Evolutionary conservation across 2,329 filamentous ascomycete species (phyloP).

Genomic region (Pyrenochaeta sp.): DNA sequence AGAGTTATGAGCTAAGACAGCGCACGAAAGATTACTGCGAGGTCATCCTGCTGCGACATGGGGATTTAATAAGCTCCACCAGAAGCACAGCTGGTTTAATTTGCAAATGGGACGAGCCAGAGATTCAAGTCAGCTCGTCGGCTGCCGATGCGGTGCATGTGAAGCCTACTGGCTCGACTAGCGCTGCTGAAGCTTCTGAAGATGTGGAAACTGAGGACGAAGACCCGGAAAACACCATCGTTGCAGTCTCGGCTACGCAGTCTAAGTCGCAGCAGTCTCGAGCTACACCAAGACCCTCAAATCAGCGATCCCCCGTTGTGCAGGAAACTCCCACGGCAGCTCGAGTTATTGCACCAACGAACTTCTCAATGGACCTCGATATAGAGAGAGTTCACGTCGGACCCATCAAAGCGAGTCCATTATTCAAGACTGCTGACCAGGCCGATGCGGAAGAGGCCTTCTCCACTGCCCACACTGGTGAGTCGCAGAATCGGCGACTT

Average conservation of each 20-base stretch:
- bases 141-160: constrained; percentile 20
- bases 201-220: constrained; percentile 36
- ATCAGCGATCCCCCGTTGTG: constrained; percentile 36
- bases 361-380: neutral
- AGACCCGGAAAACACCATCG: constrained; percentile 27
- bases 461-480: constrained; percentile 29
- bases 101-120: constrained; percentile 25
- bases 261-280: constrained; percentile 15
- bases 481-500: constrained; percentile 8
- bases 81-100: constrained; percentile 12
- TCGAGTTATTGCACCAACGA: constrained; percentile 15
- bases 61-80: constrained; percentile 32
- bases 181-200: constrained; percentile 15
- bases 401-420: constrained; percentile 3
- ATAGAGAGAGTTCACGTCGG: constrained; percentile 2
- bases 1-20: constrained; percentile 31
- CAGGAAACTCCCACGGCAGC: constrained; percentile 43
- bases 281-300: constrained; percentile 34
- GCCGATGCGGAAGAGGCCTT: constrained; percentile 5
- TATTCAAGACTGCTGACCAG: neutral
- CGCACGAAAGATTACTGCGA: constrained; percentile 22
- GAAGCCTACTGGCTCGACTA: constrained; percentile 3
- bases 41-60: constrained; percentile 39
- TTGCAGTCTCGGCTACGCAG: constrained; percentile 24
- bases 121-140: constrained; percentile 45